Conservation (phyloP, 176 grass and related monocot species). For the Oryza punctata region DNA sequence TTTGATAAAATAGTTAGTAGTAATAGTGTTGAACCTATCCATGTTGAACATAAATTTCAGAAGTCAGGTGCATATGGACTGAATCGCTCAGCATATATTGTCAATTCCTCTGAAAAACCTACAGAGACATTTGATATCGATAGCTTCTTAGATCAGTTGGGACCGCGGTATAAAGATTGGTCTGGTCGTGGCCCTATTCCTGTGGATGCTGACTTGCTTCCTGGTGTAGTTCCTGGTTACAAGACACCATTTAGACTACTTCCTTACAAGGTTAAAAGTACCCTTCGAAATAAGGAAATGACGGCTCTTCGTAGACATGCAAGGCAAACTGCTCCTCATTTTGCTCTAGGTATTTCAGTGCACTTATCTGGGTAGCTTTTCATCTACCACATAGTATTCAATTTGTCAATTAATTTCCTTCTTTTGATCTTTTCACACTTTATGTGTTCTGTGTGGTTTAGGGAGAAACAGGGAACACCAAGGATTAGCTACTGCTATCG, state of each 20-base stretch:
- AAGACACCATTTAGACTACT: conserved; percentile 78
- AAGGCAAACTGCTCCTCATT: conserved; percentile 93
- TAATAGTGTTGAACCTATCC: neutral
- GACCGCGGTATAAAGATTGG: conserved; percentile 87
- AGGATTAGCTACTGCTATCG: conserved; percentile 86
- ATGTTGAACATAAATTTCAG: neutral
- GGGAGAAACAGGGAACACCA: conserved; percentile 95
- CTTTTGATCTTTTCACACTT: neutral
- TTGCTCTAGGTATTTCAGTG: conserved; percentile 67
- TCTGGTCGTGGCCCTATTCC: conserved; percentile 73
- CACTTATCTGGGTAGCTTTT: conserved; percentile 17
- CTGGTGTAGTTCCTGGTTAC: conserved; percentile 66
- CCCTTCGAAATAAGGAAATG: conserved; percentile 74
- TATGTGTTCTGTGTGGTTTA: conserved; percentile 30
- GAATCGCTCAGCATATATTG: neutral
- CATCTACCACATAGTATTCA: neutral
- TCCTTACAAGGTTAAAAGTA: conserved; percentile 64
- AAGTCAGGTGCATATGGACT: conserved; percentile 28
- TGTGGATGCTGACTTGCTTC: conserved; percentile 95
- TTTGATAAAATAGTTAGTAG: conserved; percentile 23
- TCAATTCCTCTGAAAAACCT: conserved; percentile 30
- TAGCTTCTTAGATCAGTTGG: conserved; percentile 81
- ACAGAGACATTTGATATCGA: conserved; percentile 57
- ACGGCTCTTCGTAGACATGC: conserved; percentile 71
- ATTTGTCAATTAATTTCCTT: neutral